These are phyloP conservation scores for Candida ascalaphidarum DNA, from an alignment of 805 yeast genomes.

Conservation along the genomic window DNA sequence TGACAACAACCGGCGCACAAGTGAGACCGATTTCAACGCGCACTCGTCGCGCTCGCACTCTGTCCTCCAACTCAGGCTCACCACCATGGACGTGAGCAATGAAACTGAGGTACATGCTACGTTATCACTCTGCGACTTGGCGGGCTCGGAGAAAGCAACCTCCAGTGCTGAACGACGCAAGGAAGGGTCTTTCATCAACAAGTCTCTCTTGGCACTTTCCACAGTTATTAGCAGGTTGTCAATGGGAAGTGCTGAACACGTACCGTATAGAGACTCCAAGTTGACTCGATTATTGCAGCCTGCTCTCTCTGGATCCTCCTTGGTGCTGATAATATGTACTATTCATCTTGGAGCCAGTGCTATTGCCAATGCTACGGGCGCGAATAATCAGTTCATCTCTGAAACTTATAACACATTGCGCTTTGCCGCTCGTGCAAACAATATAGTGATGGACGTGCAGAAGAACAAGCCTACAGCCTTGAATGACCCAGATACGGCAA, in stretches of 20 bases:
- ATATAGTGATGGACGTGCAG: slow-evolving; percentile 63
- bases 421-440: slow-evolving; percentile 91
- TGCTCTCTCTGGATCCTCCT: slow-evolving; percentile 78
- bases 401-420: slow-evolving; percentile 84
- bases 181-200: slow-evolving; percentile 91
- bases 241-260: slow-evolving; percentile 42
- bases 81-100: slow-evolving; percentile 30
- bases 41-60: slow-evolving; percentile 91
- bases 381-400: slow-evolving; percentile 39
- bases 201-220: slow-evolving; percentile 81
- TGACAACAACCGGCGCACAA: slow-evolving; percentile 66
- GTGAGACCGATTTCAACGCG: slow-evolving; percentile 84
- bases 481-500: slow-evolving; percentile 30
- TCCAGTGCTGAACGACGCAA: slow-evolving; percentile 71
- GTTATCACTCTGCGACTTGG: slow-evolving; percentile 85
- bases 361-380: no score
- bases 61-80: slow-evolving; percentile 61
- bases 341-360: slow-evolving; percentile 51
- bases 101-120: slow-evolving; percentile 43
- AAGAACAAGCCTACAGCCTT: slow-evolving; percentile 33
- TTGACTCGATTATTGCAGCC: slow-evolving; percentile 87
- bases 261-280: slow-evolving; percentile 91
- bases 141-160: slow-evolving; percentile 86
- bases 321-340: slow-evolving; percentile 82
- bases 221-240: slow-evolving; percentile 84